A percentile compares a stretch with the other conserved stretches of the same genome.
These are phyloP conservation scores for Trichosporon sp. DNA, from an alignment of 1,284 basidiomycete species.

Conservation along the genomic window DNA sequence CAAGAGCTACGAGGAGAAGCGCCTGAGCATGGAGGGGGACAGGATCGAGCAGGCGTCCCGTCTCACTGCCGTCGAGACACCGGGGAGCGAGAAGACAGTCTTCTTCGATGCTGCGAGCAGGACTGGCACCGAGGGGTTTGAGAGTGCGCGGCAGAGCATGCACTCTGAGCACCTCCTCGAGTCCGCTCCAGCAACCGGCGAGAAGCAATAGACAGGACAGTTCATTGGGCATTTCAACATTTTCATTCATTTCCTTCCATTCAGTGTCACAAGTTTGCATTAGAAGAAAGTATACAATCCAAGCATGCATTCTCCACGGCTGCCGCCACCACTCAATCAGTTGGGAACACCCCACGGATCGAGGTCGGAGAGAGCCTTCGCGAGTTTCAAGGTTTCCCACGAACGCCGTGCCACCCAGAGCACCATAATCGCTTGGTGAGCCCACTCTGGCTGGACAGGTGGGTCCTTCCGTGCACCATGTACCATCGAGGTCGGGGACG, in stretches of 20 bases:
- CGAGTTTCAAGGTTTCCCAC: background rate
- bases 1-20: constrained; percentile 1
- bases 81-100: background rate
- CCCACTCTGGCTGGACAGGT: no score
- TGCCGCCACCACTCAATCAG: background rate
- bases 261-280: background rate
- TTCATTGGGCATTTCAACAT: background rate
- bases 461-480: no score
- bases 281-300: background rate
- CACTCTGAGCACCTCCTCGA: background rate
- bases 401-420: no score
- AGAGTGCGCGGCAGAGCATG: background rate
- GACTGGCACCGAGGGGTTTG: background rate
- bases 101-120: background rate
- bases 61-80: background rate
- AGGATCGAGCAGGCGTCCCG: background rate
- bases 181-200: background rate
- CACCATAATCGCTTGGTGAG: no score
- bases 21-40: background rate
- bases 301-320: background rate
- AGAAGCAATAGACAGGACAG: background rate
- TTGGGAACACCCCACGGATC: no score
- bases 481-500: no score
- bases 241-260: background rate
- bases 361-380: background rate